phyloP scores from a whole-genome alignment of 805 yeast genomes.

The Lachancea kluyveri region DNA sequence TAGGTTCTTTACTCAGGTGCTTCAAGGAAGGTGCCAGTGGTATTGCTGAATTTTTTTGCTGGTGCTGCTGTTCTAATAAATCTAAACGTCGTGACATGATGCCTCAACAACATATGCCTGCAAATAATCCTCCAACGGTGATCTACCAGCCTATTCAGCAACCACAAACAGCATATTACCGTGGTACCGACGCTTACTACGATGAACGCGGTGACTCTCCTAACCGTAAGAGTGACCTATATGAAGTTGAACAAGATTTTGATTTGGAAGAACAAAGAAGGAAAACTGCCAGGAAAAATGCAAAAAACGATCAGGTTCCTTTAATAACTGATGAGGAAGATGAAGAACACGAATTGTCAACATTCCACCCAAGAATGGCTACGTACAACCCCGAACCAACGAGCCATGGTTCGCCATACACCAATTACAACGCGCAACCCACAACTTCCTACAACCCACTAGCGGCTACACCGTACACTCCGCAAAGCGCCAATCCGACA shows the following conservation, averaged over 20 bases:
- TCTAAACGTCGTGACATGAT: conserved; percentile 1
- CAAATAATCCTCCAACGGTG: conserved; percentile 24
- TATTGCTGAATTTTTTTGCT: conserved; percentile 44
- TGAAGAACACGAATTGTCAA: conserved; percentile 72
- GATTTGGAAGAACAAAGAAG: conserved; percentile 27
- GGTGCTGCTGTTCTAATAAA: conserved; percentile 37
- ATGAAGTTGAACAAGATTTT: conserved; percentile 28
- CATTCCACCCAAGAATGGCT: conserved; percentile 57
- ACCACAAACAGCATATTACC: conserved; percentile 21
- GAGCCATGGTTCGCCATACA: too few species aligned
- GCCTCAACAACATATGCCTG: conserved; percentile 1
- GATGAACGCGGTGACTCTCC: conserved; percentile 14
- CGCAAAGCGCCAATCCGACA: conserved; percentile 5
- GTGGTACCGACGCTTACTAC: conserved; percentile 13
- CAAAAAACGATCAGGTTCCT: conserved; percentile 6
- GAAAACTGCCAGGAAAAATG: conserved; percentile 10
- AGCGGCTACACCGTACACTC: conserved; percentile 1
- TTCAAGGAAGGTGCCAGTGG: conserved; percentile 51
- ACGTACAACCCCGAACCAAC: too few species aligned
- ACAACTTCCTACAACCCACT: not conserved
- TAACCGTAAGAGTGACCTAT: conserved; percentile 16
- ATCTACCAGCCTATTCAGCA: conserved; percentile 28
- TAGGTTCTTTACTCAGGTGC: conserved; percentile 50
- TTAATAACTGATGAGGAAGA: conserved; percentile 12
- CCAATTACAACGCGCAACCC: too few species aligned